phyloP scores from a whole-genome alignment of 768 basidiomycete species.

The Mycena venus region DNA sequence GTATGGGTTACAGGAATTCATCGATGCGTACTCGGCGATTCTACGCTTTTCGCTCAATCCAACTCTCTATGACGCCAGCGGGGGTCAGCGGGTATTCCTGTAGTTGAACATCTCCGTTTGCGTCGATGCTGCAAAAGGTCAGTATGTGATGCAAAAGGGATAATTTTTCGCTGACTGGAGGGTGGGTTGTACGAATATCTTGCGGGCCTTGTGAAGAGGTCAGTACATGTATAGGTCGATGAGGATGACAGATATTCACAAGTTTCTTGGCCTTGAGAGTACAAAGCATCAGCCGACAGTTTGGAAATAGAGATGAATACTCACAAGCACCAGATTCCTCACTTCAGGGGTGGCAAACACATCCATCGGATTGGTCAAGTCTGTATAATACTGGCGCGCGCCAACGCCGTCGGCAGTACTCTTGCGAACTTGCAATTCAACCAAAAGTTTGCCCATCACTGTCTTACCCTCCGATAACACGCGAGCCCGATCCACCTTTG shows the following conservation, averaged over 20 bases:
- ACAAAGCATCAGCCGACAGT: not conserved
- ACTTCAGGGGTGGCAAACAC: conserved; percentile 75
- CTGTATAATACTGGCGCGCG: conserved; percentile 83
- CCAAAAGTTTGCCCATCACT: conserved; percentile 78
- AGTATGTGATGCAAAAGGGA: not conserved
- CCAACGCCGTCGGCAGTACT: conserved; percentile 88
- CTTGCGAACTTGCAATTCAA: conserved; percentile 88
- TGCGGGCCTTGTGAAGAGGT: not conserved
- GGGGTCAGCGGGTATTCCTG: conserved; percentile 84
- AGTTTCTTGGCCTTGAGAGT: not conserved
- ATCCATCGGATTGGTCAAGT: conserved; percentile 74
- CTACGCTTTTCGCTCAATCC: conserved; percentile 77
- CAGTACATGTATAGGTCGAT: not conserved
- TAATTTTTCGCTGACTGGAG: not conserved
- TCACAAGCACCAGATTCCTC: conserved; percentile 79
- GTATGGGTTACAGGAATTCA: conserved; percentile 12
- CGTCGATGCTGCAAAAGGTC: conserved; percentile 54
- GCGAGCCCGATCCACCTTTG: conserved; percentile 78
- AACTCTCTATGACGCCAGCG: conserved; percentile 84
- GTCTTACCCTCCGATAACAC: conserved; percentile 76
- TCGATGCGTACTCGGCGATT: not conserved
- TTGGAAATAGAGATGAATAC: conserved; percentile 36
- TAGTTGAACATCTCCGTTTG: conserved; percentile 74
- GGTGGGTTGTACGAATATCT: not conserved
- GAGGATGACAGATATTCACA: not conserved